Evolutionary conservation across 805 yeast species (phyloP), one percentile per base, ranked within the genome.

Genomic region (Blastobotrys mokoenaii): DNA sequence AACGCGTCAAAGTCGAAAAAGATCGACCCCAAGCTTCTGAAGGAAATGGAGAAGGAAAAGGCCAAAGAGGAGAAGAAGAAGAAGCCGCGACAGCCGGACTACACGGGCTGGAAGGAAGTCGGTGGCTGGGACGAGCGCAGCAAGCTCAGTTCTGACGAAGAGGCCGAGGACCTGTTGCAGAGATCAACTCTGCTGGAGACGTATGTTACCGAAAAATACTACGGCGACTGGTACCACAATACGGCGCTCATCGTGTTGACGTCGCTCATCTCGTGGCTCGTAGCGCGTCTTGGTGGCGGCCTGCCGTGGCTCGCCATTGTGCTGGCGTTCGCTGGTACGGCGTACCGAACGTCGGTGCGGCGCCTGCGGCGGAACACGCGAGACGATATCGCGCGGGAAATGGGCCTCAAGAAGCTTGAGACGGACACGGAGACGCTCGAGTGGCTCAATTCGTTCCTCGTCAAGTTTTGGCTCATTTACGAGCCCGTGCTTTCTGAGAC

Each of bases 151-250:
- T 64, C 77, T 7, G 63, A 64, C 10, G 84, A 82, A 32, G 95
- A 86, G 55, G 68, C 80, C 46, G 72, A 76, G 51, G 96, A 88
- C 62, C 68, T 88, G 54, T 65, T 79, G 47, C 72, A 81, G 18
- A 74, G 76, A 18, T 79, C 87, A 16, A 85, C 97, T 0, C 57
- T 84, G 31, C 68, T 89, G 47, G 96, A 88, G 57, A 72, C 76
- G 47, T 76, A 81, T 56, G 66, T 93, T 44, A 94, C 94, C 6
- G 82, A 85, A 25, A 70, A 66, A 32, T 74, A 78, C 12, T 85
- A 84, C 56, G 98, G 98, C 44, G 97, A 93, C 60, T 93, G 98
- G 98, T 93, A 82, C 60, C 97, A 93, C 63, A 81, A 82, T 43
- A 80, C 82, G n/a, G 96, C 77, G 0, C 72, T 80, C 32, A 67